Evolutionary conservation across 176 grass and related monocot species (phyloP).

Genomic region (Elaeis guineensis): DNA sequence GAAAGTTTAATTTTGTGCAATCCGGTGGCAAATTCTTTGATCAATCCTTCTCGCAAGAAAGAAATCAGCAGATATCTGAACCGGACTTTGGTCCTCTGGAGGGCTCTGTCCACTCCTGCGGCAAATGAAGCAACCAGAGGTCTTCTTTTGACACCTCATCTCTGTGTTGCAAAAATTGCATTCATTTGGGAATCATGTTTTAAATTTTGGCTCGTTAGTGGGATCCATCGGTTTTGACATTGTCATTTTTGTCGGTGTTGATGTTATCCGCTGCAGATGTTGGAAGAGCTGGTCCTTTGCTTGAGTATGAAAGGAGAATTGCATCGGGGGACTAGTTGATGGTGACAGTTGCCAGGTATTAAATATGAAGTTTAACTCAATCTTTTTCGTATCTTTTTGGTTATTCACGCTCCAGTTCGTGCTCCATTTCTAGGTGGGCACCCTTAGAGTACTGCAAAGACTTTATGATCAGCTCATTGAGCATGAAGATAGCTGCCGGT

Average conservation of each 20-base stretch:
- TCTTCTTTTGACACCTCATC: slow-evolving; percentile 11
- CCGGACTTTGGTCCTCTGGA: slow-evolving; percentile 26
- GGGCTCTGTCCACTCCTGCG: slow-evolving; percentile 33
- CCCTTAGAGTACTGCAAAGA: slow-evolving; percentile 66
- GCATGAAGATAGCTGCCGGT: slow-evolving; percentile 50
- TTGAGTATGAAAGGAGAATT: slow-evolving; percentile 77
- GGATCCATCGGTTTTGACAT: slow-evolving; percentile 6
- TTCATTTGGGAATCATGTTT: no score
- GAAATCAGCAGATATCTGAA: slow-evolving; percentile 30
- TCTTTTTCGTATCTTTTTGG: not conserved
- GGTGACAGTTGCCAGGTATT: slow-evolving; percentile 79
- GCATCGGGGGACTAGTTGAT: slow-evolving; percentile 60
- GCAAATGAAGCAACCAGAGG: slow-evolving; percentile 35
- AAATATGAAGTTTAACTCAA: not conserved
- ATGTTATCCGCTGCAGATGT: slow-evolving; percentile 21
- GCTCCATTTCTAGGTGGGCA: slow-evolving; percentile 49
- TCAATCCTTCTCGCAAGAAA: slow-evolving; percentile 7
- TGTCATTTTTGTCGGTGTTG: not conserved
- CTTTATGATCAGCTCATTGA: slow-evolving; percentile 66
- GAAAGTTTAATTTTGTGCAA: slow-evolving; percentile 24
- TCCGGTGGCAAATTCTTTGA: slow-evolving; percentile 17
- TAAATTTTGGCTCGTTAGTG: no score
- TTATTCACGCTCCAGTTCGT: slow-evolving; percentile 7
- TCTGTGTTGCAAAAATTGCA: no score
- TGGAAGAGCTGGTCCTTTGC: slow-evolving; percentile 49